Evolutionary conservation across 2,329 filamentous ascomycete genomes (phyloP), one percentile per base, ranked within the genome.

Genomic region (Colletotrichum sp.): DNA sequence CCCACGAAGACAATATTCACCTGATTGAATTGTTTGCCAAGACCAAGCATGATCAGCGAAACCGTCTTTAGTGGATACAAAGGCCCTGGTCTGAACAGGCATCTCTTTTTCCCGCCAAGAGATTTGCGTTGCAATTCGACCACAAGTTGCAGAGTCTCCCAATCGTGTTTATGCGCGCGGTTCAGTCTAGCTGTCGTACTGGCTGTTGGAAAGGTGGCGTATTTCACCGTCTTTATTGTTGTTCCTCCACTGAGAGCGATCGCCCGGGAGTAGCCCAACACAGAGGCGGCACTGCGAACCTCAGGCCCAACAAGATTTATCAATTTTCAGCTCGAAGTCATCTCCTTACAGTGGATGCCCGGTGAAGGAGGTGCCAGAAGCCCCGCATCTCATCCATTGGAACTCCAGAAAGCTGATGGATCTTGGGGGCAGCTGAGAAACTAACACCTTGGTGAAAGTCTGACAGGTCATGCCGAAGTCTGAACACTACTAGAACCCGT

Each of bases 401-500:
- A 3, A 49, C 9, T 21, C 9, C 18, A 13, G 18, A 49, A 3
- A 49, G n/a, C 18, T 12, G n/a, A 21, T n/a, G 18, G n/a, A 4
- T 49, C 10, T 12, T 6, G 10, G 18, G 8, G n/a, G 10, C 18
- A 13, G 1, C n/a, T 21, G 44, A 21, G 44, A 21, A 49, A 21
- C 18, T 6, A 4, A 49, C 44, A 21, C 6, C 44, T 13, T 49
- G 1, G 10, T 49, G 8, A 21, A 13, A 13, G n/a, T 9, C n/a
- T 21, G 3, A 49, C 5, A 49, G 18, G 7, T 49, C 44, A 21
- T 21, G n/a, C 4, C 5, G 10, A 49, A 2, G n/a, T 21, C 44
- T 21, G 9, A 21, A 4, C 0, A 21, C 9, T n/a, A 49, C 9
- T 7, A 10, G 0, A 3, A 21, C 9, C 0, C 6, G 9, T 21